phyloP scores from a whole-genome alignment of 495 filamentous ascomycete species.

The Terfezia claveryi region DNA sequence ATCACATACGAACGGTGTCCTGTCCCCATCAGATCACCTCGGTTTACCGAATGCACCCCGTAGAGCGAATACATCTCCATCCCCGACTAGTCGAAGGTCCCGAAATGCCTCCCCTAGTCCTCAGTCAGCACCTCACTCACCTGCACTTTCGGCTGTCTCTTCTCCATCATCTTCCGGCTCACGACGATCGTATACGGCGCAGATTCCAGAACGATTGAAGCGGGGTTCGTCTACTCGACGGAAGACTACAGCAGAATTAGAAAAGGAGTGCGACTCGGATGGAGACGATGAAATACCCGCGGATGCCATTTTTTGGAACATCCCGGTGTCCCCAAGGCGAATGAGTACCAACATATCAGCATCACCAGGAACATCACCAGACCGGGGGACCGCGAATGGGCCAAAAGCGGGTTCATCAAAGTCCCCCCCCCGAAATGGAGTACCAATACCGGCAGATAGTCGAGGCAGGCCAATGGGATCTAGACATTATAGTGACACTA shows the following conservation, averaged over 20 bases:
- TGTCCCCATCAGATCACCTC: conserved; percentile 6
- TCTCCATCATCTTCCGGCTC: background rate
- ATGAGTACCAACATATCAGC: conserved; percentile 21
- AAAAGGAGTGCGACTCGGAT: conserved; percentile 63
- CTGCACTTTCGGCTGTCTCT: background rate
- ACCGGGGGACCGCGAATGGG: background rate
- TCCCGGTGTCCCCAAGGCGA: conserved; percentile 67
- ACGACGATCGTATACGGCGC: background rate
- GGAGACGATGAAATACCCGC: conserved; percentile 84
- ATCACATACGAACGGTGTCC: background rate
- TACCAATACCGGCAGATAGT: background rate
- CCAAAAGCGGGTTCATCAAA: background rate
- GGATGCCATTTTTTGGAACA: conserved; percentile 76
- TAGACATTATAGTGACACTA: conserved; percentile 67
- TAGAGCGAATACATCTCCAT: background rate
- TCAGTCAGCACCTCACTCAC: conserved; percentile 5
- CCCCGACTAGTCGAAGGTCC: conserved; percentile 1
- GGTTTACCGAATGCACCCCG: conserved; percentile 6
- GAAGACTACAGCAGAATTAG: conserved; percentile 58
- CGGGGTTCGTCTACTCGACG: conserved; percentile 16
- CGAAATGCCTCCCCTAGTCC: background rate
- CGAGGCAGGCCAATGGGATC: conserved; percentile 34
- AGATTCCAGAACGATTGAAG: background rate
- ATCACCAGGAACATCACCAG: background rate
- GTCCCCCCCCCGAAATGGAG: background rate